Conservation (phyloP, 495 filamentous ascomycete species). For the Hyaloscypha finlandica region DNA sequence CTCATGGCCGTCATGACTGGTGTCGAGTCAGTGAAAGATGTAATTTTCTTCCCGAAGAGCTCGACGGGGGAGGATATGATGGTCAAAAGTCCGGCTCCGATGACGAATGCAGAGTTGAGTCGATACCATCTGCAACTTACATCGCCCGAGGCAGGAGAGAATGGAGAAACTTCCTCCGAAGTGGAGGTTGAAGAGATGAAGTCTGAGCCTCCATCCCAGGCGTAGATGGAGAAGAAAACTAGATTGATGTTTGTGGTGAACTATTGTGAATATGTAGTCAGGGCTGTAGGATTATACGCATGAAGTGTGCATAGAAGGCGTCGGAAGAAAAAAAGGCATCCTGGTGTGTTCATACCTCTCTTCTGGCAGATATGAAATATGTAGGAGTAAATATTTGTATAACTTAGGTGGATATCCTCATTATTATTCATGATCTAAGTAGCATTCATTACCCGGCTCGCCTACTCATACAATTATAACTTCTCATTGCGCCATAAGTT, state of each 20-base stretch:
- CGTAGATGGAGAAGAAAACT: not conserved
- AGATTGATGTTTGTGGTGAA: not conserved
- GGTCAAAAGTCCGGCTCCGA: constrained; percentile 69
- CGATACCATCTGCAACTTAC: constrained; percentile 65
- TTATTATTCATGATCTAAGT: not conserved
- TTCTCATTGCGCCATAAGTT: not conserved
- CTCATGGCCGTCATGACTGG: constrained; percentile 79
- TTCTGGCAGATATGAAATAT: not conserved
- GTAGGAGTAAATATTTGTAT: not conserved
- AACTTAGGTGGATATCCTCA: not conserved
- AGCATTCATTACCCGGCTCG: not conserved
- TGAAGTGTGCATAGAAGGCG: no score
- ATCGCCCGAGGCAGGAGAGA: not conserved
- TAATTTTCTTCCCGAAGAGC: constrained; percentile 95
- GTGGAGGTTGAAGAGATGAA: not conserved
- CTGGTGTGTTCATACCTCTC: constrained; percentile 5
- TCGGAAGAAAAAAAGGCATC: not conserved
- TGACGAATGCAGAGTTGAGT: constrained; percentile 63
- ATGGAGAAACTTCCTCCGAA: not conserved
- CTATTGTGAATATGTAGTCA: not conserved
- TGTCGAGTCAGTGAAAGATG: constrained; percentile 77
- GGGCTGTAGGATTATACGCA: no score
- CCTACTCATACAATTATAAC: not conserved
- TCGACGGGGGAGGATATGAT: constrained; percentile 82
- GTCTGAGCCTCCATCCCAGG: not conserved